A percentile compares a stretch with the other conserved stretches of the same genome.
phyloP scores from a whole-genome alignment of 345 rosid genomes.

The Kernera saxatilis region DNA sequence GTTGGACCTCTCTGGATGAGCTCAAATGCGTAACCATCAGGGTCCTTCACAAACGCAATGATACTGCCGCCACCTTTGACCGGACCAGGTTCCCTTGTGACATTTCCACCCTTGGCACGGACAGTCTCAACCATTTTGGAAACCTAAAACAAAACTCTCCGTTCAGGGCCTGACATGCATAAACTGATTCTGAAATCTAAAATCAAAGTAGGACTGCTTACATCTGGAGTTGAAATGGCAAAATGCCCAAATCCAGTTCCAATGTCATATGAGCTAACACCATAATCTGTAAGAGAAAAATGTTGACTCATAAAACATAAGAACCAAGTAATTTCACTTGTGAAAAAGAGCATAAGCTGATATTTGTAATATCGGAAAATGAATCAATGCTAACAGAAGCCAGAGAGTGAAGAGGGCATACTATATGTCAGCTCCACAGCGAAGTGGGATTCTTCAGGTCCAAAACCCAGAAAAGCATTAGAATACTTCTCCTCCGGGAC shows the following conservation, averaged over 20 bases:
- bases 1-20: slow-evolving; percentile 82
- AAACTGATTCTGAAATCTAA: background rate
- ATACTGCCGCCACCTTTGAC: slow-evolving; percentile 75
- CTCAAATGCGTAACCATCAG: slow-evolving; percentile 89
- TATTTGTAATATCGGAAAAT: background rate
- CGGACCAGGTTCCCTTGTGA: slow-evolving; percentile 89
- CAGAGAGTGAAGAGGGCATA: slow-evolving; percentile 28
- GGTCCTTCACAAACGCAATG: slow-evolving; percentile 93
- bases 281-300: slow-evolving; percentile 54
- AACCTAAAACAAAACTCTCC: slow-evolving; percentile 38
- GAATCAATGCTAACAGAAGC: background rate
- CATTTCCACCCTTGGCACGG: slow-evolving; percentile 70
- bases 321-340: background rate
- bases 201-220: slow-evolving; percentile 19
- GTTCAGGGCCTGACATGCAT: background rate
- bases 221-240: slow-evolving; percentile 85
- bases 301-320: background rate
- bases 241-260: slow-evolving; percentile 97
- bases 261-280: slow-evolving; percentile 79
- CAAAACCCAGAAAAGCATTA: slow-evolving; percentile 91
- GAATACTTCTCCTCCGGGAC: slow-evolving; percentile 87
- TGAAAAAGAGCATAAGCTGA: background rate
- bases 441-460: slow-evolving; percentile 74
- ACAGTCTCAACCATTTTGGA: slow-evolving; percentile 68
- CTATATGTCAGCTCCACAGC: slow-evolving; percentile 86